Conservation (phyloP, 805 yeast species). For the Nakazawaea peltata region DNA sequence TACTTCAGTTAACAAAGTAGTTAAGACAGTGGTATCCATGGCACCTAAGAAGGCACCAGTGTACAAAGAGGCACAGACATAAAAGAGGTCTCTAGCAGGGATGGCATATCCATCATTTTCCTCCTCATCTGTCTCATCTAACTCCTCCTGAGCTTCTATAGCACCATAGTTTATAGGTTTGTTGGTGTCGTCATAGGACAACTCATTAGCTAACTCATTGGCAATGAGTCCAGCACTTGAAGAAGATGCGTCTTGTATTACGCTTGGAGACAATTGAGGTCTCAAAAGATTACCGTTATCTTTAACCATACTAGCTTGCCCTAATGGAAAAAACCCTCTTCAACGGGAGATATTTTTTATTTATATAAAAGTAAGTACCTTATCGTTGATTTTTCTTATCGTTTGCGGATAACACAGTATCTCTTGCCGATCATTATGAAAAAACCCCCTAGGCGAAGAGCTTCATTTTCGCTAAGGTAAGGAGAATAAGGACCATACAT, state of each 20-base stretch:
- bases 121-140: slow-evolving; percentile 2
- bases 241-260: slow-evolving; percentile 11
- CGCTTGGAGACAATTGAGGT: slow-evolving; percentile 5
- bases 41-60: slow-evolving; percentile 31
- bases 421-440: too few species aligned
- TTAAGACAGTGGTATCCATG: slow-evolving; percentile 46
- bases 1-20: slow-evolving; percentile 41
- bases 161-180: slow-evolving; percentile 9
- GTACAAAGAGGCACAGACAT: slow-evolving; percentile 26
- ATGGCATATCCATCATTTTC: slow-evolving; percentile 19
- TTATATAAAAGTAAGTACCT: too few species aligned
- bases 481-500: too few species aligned
- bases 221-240: slow-evolving; percentile 11
- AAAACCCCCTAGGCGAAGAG: too few species aligned
- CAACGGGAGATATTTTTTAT: too few species aligned
- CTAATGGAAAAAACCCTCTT: too few species aligned
- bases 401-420: too few species aligned
- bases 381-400: too few species aligned
- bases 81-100: slow-evolving; percentile 21
- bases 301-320: too few species aligned
- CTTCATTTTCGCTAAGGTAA: too few species aligned
- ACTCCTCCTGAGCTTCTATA: slow-evolving; percentile 2
- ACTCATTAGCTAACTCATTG: slow-evolving; percentile 12
- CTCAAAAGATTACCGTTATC: slow-evolving; percentile 4
- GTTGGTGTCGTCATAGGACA: slow-evolving; percentile 5